phyloP scores from a whole-genome alignment of 1,284 basidiomycete genomes.

The Trichosporon ovoides region DNA sequence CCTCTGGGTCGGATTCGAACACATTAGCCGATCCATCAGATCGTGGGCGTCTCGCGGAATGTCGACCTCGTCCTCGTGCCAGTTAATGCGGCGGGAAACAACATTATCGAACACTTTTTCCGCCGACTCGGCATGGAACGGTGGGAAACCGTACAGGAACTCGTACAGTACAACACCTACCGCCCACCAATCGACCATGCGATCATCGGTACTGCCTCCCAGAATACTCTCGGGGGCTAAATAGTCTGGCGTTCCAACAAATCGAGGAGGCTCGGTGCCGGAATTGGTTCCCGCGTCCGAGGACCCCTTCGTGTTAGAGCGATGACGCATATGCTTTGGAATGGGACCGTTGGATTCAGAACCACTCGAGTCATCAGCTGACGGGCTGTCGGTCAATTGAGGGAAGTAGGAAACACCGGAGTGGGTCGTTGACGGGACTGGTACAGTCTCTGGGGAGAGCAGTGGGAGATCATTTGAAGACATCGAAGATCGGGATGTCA shows the following conservation, averaged over 20 bases:
- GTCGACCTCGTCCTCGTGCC: slow-evolving; percentile 86
- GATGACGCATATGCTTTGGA: slow-evolving; percentile 64
- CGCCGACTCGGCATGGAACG: slow-evolving; percentile 94
- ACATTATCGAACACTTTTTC: slow-evolving; percentile 99
- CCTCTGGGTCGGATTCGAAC: slow-evolving; percentile 70
- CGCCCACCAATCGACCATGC: slow-evolving; percentile 98
- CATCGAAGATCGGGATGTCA: slow-evolving; percentile 57
- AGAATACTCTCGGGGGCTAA: slow-evolving; percentile 94
- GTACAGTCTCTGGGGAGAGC: slow-evolving; percentile 48
- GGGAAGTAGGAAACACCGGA: slow-evolving; percentile 65
- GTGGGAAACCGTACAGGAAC: slow-evolving; percentile 93
- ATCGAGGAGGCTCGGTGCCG: slow-evolving; percentile 64
- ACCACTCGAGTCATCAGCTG: slow-evolving; percentile 75
- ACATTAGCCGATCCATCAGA: slow-evolving; percentile 85
- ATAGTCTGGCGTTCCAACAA: slow-evolving; percentile 96
- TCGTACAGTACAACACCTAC: slow-evolving; percentile 97
- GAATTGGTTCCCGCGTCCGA: slow-evolving; percentile 54
- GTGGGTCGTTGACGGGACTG: slow-evolving; percentile 54
- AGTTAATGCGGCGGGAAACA: slow-evolving; percentile 86
- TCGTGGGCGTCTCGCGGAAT: slow-evolving; percentile 80
- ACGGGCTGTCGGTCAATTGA: slow-evolving; percentile 30
- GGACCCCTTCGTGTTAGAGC: slow-evolving; percentile 52
- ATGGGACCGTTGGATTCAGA: slow-evolving; percentile 77
- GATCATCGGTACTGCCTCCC: slow-evolving; percentile 91
- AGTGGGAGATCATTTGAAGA: slow-evolving; percentile 56